Evolutionary conservation across 495 filamentous ascomycete genomes (phyloP), one percentile per base, ranked within the genome.

Genomic region (Penicillium herquei): DNA sequence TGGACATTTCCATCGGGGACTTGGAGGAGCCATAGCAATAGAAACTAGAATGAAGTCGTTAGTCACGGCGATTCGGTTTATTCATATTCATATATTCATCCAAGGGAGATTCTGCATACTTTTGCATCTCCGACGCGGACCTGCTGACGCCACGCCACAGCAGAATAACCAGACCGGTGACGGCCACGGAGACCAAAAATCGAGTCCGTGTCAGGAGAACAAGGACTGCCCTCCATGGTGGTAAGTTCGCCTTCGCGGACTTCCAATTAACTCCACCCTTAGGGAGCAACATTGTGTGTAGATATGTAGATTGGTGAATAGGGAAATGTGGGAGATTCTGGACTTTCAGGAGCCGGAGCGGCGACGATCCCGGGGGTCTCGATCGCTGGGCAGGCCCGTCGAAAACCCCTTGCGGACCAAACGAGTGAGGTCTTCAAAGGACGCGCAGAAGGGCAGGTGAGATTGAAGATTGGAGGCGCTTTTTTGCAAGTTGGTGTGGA

Each of bases 11-110:
- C 87, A 95, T 95, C 45, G 94, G 94, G 11, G 94, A 80, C 76
- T 92, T 96, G 10, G 88, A 81, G 8, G 94, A 92, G 11, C 94
- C 94, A 80, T 89, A 98, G 78, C 94, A 98, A 75, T 96, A 96
- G 71, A 96, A 98, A 72, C 95, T 97, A 69, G 21, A 26, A 26
- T 26, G 21, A 26, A 26, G 21, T 26, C 21, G 21, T 26, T 26
- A 26, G 21, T 26, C 1, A 26, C 21, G 21, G 21, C 21, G 21
- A 4, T 4, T 26, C 21, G 1, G 21, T 26, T 26, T 1, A 26
- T 26, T 26, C 21, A 26, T 26, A 26, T 26, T 61, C 30, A 7
- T 12, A 26, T 26, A 26, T 26, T 61, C 30, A 7, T 12, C 31
- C 7, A 41, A 33, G 33, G 48, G 30, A 34, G 39, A 32, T 26